These are phyloP conservation scores for Ceratocystis cubensis DNA, from an alignment of 2,329 filamentous ascomycete genomes.

Conservation along the genomic window DNA sequence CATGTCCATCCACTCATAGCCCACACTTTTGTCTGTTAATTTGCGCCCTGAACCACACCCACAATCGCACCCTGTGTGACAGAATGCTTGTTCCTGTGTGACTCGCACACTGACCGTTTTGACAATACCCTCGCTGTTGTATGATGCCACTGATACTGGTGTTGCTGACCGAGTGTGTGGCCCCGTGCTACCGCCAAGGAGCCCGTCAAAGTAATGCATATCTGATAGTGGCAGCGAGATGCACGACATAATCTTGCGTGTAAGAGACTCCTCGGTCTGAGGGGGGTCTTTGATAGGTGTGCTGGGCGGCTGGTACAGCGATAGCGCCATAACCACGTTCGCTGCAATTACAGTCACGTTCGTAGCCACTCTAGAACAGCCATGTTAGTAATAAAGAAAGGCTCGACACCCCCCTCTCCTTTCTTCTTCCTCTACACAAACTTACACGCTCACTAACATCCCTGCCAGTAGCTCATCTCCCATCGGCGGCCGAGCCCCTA, in stretches of 20 bases:
- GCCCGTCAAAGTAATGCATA: neutral
- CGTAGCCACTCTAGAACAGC: slow-evolving; percentile 27
- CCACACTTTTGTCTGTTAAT: slow-evolving; percentile 6
- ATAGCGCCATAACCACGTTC: slow-evolving; percentile 26
- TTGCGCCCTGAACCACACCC: slow-evolving; percentile 15
- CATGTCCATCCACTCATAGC: slow-evolving; percentile 11
- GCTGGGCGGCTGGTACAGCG: too few relatives aligned
- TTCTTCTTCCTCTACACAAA: neutral
- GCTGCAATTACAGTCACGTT: slow-evolving; percentile 31
- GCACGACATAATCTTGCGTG: slow-evolving; percentile 30
- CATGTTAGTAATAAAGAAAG: neutral
- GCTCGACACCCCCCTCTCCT: neutral
- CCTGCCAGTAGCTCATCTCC: slow-evolving; percentile 27
- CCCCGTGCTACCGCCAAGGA: neutral
- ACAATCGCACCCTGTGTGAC: slow-evolving; percentile 18
- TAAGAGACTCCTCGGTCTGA: slow-evolving; percentile 28
- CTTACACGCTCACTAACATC: slow-evolving; percentile 28
- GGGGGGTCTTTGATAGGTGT: too few relatives aligned
- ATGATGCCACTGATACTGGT: neutral
- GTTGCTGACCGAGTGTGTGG: neutral
- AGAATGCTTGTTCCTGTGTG: slow-evolving; percentile 15
- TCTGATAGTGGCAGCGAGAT: slow-evolving; percentile 28
- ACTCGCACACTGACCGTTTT: slow-evolving; percentile 21
- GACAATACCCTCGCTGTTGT: slow-evolving; percentile 17
- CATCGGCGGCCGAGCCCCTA: slow-evolving; percentile 25